Evolutionary conservation across 2,329 filamentous ascomycete species (phyloP).

Genomic region (Aspergillus aculeatus): DNA sequence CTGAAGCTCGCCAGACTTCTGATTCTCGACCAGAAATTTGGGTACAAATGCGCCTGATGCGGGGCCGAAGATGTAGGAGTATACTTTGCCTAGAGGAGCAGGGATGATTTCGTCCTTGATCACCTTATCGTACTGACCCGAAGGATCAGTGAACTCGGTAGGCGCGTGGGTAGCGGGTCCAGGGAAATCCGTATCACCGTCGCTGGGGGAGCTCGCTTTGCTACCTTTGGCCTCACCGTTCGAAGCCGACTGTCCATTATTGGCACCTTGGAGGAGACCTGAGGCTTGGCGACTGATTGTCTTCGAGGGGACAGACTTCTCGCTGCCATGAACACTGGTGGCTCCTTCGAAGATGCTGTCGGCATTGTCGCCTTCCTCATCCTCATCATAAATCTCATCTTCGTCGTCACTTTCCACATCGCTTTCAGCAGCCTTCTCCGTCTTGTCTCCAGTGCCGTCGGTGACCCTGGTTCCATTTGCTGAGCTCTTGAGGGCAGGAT

Average conservation of each 20-base stretch:
- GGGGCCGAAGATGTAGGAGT: conserved; percentile 81
- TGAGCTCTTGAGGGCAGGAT: conserved; percentile 86
- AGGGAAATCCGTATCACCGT: conserved; percentile 65
- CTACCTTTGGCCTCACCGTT: conserved; percentile 48
- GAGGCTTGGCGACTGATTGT: conserved; percentile 71
- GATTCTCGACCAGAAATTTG: conserved; percentile 80
- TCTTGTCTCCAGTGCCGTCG: conserved; percentile 81
- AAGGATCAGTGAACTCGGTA: conserved; percentile 79
- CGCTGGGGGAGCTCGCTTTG: conserved; percentile 43
- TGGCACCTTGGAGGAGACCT: conserved; percentile 40
- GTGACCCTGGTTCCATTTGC: conserved; percentile 84
- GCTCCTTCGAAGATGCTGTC: conserved; percentile 62
- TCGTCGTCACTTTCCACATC: conserved; percentile 75
- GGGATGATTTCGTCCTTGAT: conserved; percentile 82
- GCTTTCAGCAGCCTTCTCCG: conserved; percentile 70
- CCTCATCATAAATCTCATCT: conserved; percentile 58
- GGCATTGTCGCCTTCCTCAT: conserved; percentile 52
- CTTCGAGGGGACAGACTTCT: conserved; percentile 49
- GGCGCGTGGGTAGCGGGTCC: conserved; percentile 78
- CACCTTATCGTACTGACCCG: conserved; percentile 77
- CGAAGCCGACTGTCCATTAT: conserved; percentile 34
- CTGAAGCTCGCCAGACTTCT: conserved; percentile 85
- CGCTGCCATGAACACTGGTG: conserved; percentile 56
- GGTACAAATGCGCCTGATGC: conserved; percentile 77
- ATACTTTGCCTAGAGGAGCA: conserved; percentile 88